A percentile compares a stretch with the other conserved stretches of the same genome.
phyloP scores from a whole-genome alignment of 768 basidiomycete genomes.

The Arthromyces matolae region DNA sequence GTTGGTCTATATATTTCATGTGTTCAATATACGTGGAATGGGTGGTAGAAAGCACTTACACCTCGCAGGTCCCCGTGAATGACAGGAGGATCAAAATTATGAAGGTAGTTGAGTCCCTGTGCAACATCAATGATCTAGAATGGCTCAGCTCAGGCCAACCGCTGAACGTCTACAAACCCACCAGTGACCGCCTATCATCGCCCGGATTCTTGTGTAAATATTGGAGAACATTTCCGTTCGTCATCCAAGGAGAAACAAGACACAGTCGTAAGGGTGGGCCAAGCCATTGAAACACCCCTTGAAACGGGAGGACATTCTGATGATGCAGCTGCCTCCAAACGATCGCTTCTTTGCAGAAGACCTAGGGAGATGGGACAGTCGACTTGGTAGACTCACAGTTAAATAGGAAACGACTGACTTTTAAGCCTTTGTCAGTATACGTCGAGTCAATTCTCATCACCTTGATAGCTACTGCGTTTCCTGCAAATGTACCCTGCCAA shows the following conservation, averaged over 20 bases:
- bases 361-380: not conserved
- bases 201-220: conserved; percentile 5
- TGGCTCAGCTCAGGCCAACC: not conserved
- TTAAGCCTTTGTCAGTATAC: not conserved
- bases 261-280: conserved; percentile 5
- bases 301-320: conserved; percentile 6
- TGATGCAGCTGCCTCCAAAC: conserved; percentile 11
- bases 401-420: conserved; percentile 1
- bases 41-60: not conserved
- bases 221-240: conserved; percentile 6
- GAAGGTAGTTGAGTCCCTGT: conserved; percentile 5
- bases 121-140: conserved; percentile 7
- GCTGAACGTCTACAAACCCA: not conserved
- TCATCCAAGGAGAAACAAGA: conserved; percentile 12
- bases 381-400: not conserved
- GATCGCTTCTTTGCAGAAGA: conserved; percentile 9
- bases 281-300: conserved; percentile 10
- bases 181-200: conserved; percentile 1
- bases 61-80: conserved; percentile 10
- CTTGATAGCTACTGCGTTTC: conserved; percentile 8
- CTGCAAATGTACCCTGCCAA: conserved; percentile 6
- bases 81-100: conserved; percentile 9
- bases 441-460: conserved; percentile 8
- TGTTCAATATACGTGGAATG: not conserved
- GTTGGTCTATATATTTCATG: conserved; percentile 3